Base-by-base conservation (phyloP, 2,329 filamentous ascomycete species). In the Cercospora beticola region DNA sequence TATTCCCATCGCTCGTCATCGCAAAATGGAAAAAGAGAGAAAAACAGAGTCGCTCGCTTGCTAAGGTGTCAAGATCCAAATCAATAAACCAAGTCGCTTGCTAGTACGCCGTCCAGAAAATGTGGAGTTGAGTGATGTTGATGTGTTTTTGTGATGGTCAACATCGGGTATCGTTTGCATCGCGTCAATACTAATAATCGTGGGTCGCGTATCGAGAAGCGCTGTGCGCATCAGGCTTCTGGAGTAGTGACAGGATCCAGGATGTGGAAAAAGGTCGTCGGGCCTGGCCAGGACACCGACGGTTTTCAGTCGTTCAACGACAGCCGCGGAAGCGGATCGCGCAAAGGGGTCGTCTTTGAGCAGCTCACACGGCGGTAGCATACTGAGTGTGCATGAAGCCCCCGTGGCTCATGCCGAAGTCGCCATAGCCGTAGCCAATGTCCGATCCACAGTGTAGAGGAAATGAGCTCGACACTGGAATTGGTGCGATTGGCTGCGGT, bases 381-480 rank as follows among this genome's bases (percentile, higher is more conserved):
- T 88, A 89, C 73, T 86, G 85, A 76, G 72, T 87, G 28, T 56
- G 82, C 74, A 92, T 87, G 80, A 94, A 96, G 80, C 94, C 92
- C 78, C 92, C 91, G 79, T 91, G 93, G 75, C 91, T 92, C 92
- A 93, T 97, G 75, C 91, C 92, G 79, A 96, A 96, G 72, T 89
- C 87, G 74, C 88, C 87, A 83, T 91, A 93, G 69, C 89, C 90
- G 74, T 81, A 77, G 70, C 79, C 75, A 68, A 78, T 73, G 78
- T 90, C 90, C 68, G 93, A 88, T 75, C 93, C 92, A 81, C 94
- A 98, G 76, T 88, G 85, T 79, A 92, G 92, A 70, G 91, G 89
- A 75, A 97, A 84, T 87, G 94, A 92, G 83, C 92, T 97, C 54
- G 94, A 93, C 64, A 97, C 85, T 60, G 93, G 91, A 57, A 97